A percentile compares a stretch with the other conserved stretches of the same genome.
phyloP scores from a whole-genome alignment of 164 flowering plant genomes.

The Liriodendron chinense region DNA sequence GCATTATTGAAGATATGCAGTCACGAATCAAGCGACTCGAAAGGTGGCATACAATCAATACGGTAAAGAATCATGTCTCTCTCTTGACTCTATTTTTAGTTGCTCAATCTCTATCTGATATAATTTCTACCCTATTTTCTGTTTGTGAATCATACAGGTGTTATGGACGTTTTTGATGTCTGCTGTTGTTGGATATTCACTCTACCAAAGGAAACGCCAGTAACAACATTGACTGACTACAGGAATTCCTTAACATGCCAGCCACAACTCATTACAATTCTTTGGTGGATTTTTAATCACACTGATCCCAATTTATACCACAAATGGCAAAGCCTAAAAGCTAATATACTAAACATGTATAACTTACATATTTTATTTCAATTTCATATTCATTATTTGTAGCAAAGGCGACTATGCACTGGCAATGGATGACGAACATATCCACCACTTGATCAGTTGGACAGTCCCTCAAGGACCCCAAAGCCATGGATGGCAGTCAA shows the following conservation, averaged over 20 bases:
- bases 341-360: background rate
- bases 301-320: background rate
- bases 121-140: background rate
- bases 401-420: too few species aligned
- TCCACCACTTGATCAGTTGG: too few species aligned
- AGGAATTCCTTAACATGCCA: background rate
- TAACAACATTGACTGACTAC: slow-evolving; percentile 18
- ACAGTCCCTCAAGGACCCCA: too few species aligned
- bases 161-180: slow-evolving; percentile 97
- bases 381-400: too few species aligned
- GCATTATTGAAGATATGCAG: slow-evolving; percentile 81
- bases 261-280: background rate
- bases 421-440: too few species aligned
- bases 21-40: slow-evolving; percentile 81
- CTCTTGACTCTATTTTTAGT: background rate
- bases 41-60: slow-evolving; percentile 84
- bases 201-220: slow-evolving; percentile 76
- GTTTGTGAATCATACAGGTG: slow-evolving; percentile 43
- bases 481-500: too few species aligned
- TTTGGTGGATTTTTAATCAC: background rate
- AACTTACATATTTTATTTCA: background rate
- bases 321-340: background rate
- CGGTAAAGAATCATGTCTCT: slow-evolving; percentile 35
- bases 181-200: slow-evolving; percentile 92
- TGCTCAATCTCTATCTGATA: background rate